Base-by-base conservation (phyloP, 345 rosid genomes). In the Syzygium aromaticum region DNA sequence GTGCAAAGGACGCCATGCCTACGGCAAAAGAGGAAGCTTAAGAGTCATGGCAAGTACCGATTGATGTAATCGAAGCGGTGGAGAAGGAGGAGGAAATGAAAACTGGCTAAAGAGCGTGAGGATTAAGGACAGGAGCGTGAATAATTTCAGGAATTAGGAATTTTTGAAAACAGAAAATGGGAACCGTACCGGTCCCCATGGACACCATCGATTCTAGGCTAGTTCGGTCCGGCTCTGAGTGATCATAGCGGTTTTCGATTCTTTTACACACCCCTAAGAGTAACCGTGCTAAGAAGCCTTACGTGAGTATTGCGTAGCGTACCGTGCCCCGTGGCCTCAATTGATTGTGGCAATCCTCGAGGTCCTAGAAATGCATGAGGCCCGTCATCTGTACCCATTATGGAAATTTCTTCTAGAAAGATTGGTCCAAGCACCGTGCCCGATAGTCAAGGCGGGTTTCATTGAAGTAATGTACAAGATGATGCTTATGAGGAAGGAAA, bases 221-320 rank as follows among this genome's bases (percentile, higher is more conserved):
- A 21, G 0, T 54, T 21, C 1, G 4, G 9, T 54, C 10, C 3
- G 3, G 4, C 21, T 54, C 11, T 0, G 1, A 5, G 2, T 0
- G 10, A 0, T 56, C 6, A 40, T 43, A 43, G 7, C 46, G 6
- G 46, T 43, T 43, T 43, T 43, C 46, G 46, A 43, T 43, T 43
- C 46, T 43, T 43, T 43, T 6, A 6, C 46, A 43, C 46, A 43
- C 46, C 7, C 46, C 46, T 43, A 12, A 52, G 7, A n/a, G 38
- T 4, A 61, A 19, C 46, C 25, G 3, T 6, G 0, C 1, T 19
- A 4, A 8, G 6, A 30, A 30, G 10, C 77, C 77, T 30, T 8
- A 43, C 10, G 21, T 7, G 23, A 17, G 46, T 17, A 17, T 33
- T 10, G 23, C 2, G 25, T 17, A 1, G 14, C 80, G 3, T 16